These are phyloP conservation scores for Suillus subalutaceus DNA, from an alignment of 768 basidiomycete species.

Conservation along the genomic window DNA sequence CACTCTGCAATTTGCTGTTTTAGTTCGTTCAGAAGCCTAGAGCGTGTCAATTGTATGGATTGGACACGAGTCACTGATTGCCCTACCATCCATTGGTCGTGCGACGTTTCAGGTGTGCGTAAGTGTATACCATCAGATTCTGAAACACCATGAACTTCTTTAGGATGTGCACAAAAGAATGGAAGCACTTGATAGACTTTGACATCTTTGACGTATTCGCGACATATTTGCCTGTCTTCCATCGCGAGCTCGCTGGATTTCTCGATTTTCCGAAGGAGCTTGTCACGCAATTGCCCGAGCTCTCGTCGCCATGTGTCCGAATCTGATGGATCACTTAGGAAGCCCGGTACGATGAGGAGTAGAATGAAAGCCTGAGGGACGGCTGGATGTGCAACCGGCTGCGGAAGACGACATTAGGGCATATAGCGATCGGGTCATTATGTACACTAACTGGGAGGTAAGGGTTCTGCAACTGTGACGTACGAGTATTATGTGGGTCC, in stretches of 20 bases:
- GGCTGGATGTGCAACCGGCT: neutral
- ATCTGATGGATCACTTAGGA: neutral
- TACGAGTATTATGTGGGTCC: neutral
- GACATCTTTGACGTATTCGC: conserved; percentile 14
- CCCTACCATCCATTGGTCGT: conserved; percentile 10
- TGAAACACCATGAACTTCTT: conserved; percentile 8
- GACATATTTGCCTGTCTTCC: conserved; percentile 9
- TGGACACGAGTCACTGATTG: neutral
- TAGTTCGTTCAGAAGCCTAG: conserved; percentile 13
- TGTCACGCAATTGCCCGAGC: neutral
- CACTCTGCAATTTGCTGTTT: conserved; percentile 14
- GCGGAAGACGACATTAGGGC: neutral
- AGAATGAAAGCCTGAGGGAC: neutral
- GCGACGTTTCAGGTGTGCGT: conserved; percentile 26
- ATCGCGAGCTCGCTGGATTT: conserved; percentile 3
- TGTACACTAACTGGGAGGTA: neutral
- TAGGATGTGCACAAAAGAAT: neutral
- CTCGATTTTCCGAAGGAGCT: conserved; percentile 2
- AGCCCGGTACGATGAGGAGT: neutral
- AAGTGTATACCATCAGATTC: conserved; percentile 30
- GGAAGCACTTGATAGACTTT: conserved; percentile 24
- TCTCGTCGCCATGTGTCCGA: neutral
- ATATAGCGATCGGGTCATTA: neutral
- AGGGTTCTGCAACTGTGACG: neutral
- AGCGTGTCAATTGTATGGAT: neutral